These are phyloP conservation scores for Candida incommunis DNA, from an alignment of 805 yeast genomes.

Conservation along the genomic window DNA sequence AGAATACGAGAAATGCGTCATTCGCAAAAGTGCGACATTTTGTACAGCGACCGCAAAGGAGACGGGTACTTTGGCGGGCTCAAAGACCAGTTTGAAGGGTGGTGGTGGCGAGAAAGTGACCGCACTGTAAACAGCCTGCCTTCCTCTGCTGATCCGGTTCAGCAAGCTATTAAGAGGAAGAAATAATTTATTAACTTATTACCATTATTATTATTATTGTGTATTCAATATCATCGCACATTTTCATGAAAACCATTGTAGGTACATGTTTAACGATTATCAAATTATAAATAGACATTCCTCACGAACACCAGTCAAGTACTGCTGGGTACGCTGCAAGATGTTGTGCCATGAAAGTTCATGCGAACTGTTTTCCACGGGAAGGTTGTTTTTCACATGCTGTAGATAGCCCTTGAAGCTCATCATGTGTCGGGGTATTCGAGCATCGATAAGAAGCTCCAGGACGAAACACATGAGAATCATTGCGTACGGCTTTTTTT, in stretches of 20 bases:
- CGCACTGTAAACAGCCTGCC: background rate
- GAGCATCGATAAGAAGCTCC: background rate
- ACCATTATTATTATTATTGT: too few species aligned
- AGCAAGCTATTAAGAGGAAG: background rate
- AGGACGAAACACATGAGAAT: background rate
- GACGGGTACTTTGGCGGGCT: slow-evolving; percentile 15
- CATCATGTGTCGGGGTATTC: background rate
- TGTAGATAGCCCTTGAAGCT: background rate
- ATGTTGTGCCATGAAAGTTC: too few species aligned
- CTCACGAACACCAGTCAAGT: too few species aligned
- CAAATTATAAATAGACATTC: too few species aligned
- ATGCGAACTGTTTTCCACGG: too few species aligned
- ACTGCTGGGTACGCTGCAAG: too few species aligned
- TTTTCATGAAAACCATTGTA: too few species aligned
- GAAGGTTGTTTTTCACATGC: background rate
- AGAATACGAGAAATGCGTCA: slow-evolving; percentile 16
- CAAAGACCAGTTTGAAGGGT: slow-evolving; percentile 18
- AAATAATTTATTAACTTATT: background rate
- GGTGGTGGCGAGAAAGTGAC: slow-evolving; percentile 16
- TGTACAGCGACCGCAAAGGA: slow-evolving; percentile 8
- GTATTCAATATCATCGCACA: too few species aligned
- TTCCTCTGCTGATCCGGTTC: background rate
- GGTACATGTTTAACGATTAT: too few species aligned
- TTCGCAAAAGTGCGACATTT: slow-evolving; percentile 13
- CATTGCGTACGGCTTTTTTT: background rate